Base-by-base conservation (phyloP, 78 protist genomes). In the Creolimax fragrantissima region DNA sequence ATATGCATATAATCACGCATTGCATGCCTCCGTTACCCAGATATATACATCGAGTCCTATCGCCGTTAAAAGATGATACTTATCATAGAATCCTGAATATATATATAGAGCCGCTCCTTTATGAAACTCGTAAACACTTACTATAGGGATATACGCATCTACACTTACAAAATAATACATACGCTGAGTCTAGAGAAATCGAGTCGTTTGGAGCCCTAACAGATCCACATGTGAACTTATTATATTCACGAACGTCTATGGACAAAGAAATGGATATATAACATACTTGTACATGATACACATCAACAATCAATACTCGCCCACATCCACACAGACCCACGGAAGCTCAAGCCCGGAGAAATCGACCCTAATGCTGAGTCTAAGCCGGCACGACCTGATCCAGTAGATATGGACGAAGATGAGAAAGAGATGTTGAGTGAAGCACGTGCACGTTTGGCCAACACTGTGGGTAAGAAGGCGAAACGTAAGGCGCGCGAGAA, bases 361-460 rank as follows among this genome's bases (percentile, higher is more conserved):
- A 94, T 98, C 66, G 99, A 99, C 44, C 99, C 99, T 3, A 93
- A 94, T 32, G 99, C 99, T 11, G 99, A 99, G 89, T 83, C 97
- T 2, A 97, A 96, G 91, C 99, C 99, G 0, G 99, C 99, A 3
- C 94, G 95, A 3, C 99, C 99, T 0, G 99, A 99, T 90, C 99
- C 99, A 3, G 96, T 97, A 3, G 99, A 99, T 93, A 98, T 98
- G 99, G 99, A 98, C 92, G 99, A 98, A 44, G 99, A 98, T 74
- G 99, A 99, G 93, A 98, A 98, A 93, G 99, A 99, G 84, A 98
- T 98, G 97, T 95, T 98, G 11, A 67, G 95, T 4, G 99, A 98
- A 92, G 99, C 99, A 4, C 94, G 98, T 4, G 99, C 99, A 5
- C 97, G 99, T 44, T 98, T 99, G 5, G 99, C 99, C 3, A 99